A percentile compares a stretch with the other conserved stretches of the same genome.
These are phyloP conservation scores for Echium plantagineum DNA, from an alignment of 257 asterid genomes.

Conservation along the genomic window DNA sequence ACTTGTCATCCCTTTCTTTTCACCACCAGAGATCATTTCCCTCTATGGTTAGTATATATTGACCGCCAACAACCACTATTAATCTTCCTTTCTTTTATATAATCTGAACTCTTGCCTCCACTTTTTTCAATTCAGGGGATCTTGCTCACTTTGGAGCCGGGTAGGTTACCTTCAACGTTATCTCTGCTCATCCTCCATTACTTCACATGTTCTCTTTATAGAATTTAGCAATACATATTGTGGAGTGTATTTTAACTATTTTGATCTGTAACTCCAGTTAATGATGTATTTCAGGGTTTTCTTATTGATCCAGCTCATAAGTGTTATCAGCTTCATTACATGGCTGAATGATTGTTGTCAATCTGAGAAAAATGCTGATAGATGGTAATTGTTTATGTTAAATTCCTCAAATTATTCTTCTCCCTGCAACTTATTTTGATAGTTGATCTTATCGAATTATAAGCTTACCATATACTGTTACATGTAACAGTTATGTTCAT, in stretches of 20 bases:
- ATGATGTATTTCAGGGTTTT: slow-evolving; percentile 29
- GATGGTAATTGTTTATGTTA: slow-evolving; percentile 24
- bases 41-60: slow-evolving; percentile 28
- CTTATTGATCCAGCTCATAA: slow-evolving; percentile 36
- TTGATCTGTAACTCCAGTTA: background rate
- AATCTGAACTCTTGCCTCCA: background rate
- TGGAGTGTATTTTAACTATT: background rate
- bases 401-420: background rate
- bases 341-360: slow-evolving; percentile 38
- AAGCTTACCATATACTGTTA: background rate
- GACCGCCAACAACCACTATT: background rate
- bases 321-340: slow-evolving; percentile 44
- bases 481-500: slow-evolving; percentile 30
- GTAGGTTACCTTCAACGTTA: slow-evolving; percentile 12
- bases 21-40: slow-evolving; percentile 23
- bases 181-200: background rate
- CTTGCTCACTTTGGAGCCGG: slow-evolving; percentile 53
- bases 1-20: slow-evolving; percentile 26
- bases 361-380: slow-evolving; percentile 29
- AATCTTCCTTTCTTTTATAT: background rate
- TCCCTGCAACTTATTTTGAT: background rate
- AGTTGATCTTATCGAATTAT: background rate
- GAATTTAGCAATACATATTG: no score
- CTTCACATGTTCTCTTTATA: no score
- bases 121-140: slow-evolving; percentile 22